Conservation (phyloP, 306 rosid genomes). For the Erythrophleum fordii region DNA sequence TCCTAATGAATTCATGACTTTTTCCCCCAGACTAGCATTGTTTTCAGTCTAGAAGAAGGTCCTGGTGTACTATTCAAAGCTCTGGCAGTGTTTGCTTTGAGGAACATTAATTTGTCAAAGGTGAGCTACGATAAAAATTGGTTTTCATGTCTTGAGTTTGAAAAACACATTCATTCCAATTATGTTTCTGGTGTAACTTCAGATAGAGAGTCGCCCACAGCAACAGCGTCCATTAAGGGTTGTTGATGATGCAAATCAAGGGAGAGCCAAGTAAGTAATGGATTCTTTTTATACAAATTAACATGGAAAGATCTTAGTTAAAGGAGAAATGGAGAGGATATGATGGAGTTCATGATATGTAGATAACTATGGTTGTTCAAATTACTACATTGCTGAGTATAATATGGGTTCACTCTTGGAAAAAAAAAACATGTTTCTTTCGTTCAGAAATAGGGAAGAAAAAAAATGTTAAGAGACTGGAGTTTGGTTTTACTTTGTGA, state of each 20-base stretch:
- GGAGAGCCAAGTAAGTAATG: constrained; percentile 75
- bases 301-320: neutral
- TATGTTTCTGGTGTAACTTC: constrained; percentile 31
- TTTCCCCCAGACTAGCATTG: constrained; percentile 76
- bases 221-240: constrained; percentile 74
- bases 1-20: constrained; percentile 33
- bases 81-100: constrained; percentile 79
- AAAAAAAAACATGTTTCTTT: neutral
- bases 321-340: constrained; percentile 16
- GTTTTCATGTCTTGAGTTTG: constrained; percentile 13
- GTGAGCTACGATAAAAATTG: constrained; percentile 42
- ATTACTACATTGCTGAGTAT: constrained; percentile 6
- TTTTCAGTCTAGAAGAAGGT: constrained; percentile 86
- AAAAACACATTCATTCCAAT: constrained; percentile 2
- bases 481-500: constrained; percentile 9
- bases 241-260: constrained; percentile 80
- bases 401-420: constrained; percentile 3
- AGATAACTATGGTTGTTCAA: constrained; percentile 4
- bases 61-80: constrained; percentile 93
- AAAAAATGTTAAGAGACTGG: neutral
- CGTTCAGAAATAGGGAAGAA: constrained; percentile 17
- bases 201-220: constrained; percentile 59
- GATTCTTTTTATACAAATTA: constrained; percentile 13
- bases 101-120: constrained; percentile 79
- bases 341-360: constrained; percentile 5